Base-by-base conservation (phyloP, 768 basidiomycete genomes). In the Rhodotorula sphaerocarpa region DNA sequence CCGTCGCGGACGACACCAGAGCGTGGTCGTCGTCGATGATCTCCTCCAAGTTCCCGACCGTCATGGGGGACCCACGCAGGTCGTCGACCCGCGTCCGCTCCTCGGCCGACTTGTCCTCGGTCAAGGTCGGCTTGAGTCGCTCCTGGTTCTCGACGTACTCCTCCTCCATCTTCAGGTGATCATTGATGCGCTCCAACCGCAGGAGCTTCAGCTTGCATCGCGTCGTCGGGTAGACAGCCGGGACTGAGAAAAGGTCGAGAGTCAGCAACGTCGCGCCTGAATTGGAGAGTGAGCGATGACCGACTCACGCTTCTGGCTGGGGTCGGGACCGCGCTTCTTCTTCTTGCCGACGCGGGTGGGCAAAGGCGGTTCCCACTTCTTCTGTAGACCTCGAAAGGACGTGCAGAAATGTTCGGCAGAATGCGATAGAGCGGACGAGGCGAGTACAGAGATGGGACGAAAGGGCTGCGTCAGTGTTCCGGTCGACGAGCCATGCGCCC, bases 301-400 rank as follows among this genome's bases (percentile, higher is more conserved):
- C 10, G 15, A 56, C 68, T 36, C 42, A 69, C 68, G 64, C 54
- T 92, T 93, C 43, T 86, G 86, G 4, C 90, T 83, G 3, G 90
- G 80, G 59, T 89, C 85, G 9, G 93, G 92, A n/a, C 93, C 92
- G 63, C 85, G 82, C 80, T 83, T 83, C 75, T 78, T 97, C 83
- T 90, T 92, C 82, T 92, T 95, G 51, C 92, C 92, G 41, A 96
- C 89, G 63, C 90, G 87, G 50, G 93, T 95, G 20, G 93, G 92
- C 61, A 95, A 82, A 72, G 93, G 93, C 12, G 93, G 91, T 75
- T 97, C 93, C 91, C 92, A 97, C 79, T 93, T 92, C 83, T 96
- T 95, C 77, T 85, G 82, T 74, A 42, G 4, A 16, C 5, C 44
- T 14, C 5, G 0, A 21, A 44, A 25, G 23, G 2, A 16, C 27